Evolutionary conservation across 441 rosid species (phyloP).

Genomic region (Populus hybrid): DNA sequence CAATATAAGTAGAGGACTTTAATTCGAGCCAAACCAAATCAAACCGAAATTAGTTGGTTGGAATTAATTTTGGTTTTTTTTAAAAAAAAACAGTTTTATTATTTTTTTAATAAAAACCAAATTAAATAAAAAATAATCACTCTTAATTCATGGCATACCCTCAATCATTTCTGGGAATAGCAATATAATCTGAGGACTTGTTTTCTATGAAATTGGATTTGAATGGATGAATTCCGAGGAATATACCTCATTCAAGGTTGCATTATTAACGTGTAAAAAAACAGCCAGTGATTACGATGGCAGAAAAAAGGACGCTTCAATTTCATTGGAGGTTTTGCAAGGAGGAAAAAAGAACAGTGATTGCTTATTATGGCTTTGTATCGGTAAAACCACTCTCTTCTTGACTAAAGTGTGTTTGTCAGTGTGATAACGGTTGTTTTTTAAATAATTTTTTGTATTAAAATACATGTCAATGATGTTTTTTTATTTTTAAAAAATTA

Average conservation of each 20-base stretch:
- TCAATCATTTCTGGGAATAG: neutral
- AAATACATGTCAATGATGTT: too few species aligned
- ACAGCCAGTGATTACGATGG: neutral
- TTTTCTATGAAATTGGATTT: neutral
- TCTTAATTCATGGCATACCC: neutral
- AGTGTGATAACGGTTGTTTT: too few species aligned
- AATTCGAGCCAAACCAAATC: too few species aligned
- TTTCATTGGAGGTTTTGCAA: neutral
- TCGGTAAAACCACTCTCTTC: neutral
- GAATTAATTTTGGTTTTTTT: too few species aligned
- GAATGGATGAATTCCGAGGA: conserved; percentile 1
- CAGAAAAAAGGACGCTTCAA: neutral
- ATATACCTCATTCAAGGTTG: neutral
- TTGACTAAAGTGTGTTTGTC: too few species aligned
- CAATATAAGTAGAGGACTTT: too few species aligned
- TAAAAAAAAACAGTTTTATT: too few species aligned
- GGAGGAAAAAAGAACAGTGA: neutral
- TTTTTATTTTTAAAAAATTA: too few species aligned
- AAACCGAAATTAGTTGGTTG: too few species aligned
- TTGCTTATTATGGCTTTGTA: neutral
- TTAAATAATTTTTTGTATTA: too few species aligned
- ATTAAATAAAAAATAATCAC: too few species aligned
- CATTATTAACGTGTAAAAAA: neutral
- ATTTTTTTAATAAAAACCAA: too few species aligned
- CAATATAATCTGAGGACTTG: neutral